Evolutionary conservation across 495 filamentous ascomycete genomes (phyloP), one percentile per base, ranked within the genome.

Genomic region (Penicillium subrubescens): DNA sequence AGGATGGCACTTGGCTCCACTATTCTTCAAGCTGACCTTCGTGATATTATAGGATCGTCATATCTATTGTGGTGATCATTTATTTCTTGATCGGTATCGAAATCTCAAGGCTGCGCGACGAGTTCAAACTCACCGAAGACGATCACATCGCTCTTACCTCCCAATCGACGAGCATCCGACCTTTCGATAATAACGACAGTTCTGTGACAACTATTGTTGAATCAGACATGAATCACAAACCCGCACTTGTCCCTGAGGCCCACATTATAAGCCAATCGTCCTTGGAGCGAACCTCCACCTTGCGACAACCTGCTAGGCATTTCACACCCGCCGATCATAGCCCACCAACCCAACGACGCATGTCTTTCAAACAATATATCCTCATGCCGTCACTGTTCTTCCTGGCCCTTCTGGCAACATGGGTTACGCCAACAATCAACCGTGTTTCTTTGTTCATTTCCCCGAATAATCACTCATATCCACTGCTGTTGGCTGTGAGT

Each of bases 321-420:
- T 14, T 41, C 3, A 8, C 14, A 7, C 19, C 56, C 14, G 17
- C 58, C 1, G 63, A 25, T 8, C 48, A 52, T 33, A 51, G 60
- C 19, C 19, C 61, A 8, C 61, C 64, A 29, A 66, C 64, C 34
- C 69, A 71, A 12, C 71, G 76, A 7, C 66, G 76, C 6, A 66
- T 82, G 2, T 82, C 80, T 0, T 79, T 82, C 34, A 67, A 77
- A 10, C 79, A 82, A 61, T 82, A 81, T 58, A 73, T 82, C 29
- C 72, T 82, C 23, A 83, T 83, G 79, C 81, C 81, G 0, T 69
- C 81, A 8, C 67, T 83, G 15, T 81, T 83, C 72, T 83, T 82
- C 59, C 68, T 81, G 8, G 79, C 76, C 0, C 66, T 82, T 43
- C 64, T 83, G 7, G 62, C 76, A 1, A 79, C 81, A 3, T 83